Base-by-base conservation (phyloP, 192 early-diverging fungal genomes). In the Coemansia sp. region DNA sequence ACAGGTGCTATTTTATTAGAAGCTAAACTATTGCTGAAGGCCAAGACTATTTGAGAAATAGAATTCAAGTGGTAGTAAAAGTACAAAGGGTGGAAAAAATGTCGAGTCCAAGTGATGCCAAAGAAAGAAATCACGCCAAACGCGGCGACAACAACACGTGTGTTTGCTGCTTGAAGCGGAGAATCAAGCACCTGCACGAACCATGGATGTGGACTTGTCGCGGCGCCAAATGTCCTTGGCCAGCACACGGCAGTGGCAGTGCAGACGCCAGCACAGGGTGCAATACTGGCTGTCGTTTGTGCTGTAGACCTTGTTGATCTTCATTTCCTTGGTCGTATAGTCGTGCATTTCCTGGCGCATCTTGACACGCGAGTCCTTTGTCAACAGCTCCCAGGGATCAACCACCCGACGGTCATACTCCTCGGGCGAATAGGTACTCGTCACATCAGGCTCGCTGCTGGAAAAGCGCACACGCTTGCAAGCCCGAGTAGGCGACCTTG, bases 221-320 rank as follows among this genome's bases (percentile, higher is more conserved):
- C 72, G 72, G 14, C 64, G 48, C 72, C 72, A 76, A 26, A 76
- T 69, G 44, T 76, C 72, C 53, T 69, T 67, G 33, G 72, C 63
- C 24, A 76, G 56, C 9, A 58, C 50, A n/a, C 72, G 72, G 41
- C 72, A 76, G 53, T 69, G 60, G 53, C 72, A 76, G 56, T 50
- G 50, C 49, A 48, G 28, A 25, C 72, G 66, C 72, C 72, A 76
- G 66, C 72, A 76, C 50, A 76, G 53, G 2, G 67, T 76, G 61
- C 72, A 76, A 41, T 69, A 76, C 26, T 44, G 29, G 14, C 56
- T 61, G 48, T 64, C 58, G 39, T 69, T 69, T 19, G 66, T 58
- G 53, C 60, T 69, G 61, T 76, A 76, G 46, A 67, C 65, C 43
- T 69, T 42, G 53, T 76, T 67, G 40, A 76, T 51, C 55, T 34